Conservation (phyloP, 148 eudicot genomes). For the Nepenthes mirabilis region DNA sequence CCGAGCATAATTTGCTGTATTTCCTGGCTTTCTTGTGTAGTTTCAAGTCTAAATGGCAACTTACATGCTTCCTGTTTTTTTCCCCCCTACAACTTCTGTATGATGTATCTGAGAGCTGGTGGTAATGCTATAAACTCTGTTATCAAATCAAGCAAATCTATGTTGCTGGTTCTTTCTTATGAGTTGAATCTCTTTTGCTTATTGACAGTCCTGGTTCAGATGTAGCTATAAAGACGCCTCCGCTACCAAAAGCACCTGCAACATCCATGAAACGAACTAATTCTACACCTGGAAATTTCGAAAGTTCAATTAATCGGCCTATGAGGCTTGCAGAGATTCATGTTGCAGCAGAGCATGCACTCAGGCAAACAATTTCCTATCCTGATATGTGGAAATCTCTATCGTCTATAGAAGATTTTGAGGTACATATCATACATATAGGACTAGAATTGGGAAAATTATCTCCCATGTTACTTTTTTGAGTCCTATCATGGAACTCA, state of each 20-base stretch:
- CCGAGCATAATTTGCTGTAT: neutral
- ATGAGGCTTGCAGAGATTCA: constrained; percentile 88
- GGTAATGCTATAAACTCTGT: no score
- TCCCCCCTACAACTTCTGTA: no score
- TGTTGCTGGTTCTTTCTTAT: neutral
- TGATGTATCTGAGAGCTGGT: no score
- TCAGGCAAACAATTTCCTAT: constrained; percentile 60
- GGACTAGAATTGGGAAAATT: no score
- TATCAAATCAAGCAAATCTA: no score
- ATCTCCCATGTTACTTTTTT: no score
- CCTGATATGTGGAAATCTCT: constrained; percentile 53
- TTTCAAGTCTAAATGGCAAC: neutral
- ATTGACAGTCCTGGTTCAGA: constrained; percentile 48
- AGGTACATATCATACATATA: constrained; percentile 29
- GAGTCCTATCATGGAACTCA: no score
- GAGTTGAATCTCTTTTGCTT: constrained; percentile 6
- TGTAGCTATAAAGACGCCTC: constrained; percentile 18
- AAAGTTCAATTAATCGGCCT: constrained; percentile 66
- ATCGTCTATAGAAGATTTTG: constrained; percentile 77
- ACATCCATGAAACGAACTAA: constrained; percentile 59
- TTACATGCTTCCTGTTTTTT: neutral
- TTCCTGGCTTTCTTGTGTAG: neutral
- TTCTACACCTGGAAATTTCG: constrained; percentile 80
- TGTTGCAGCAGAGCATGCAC: constrained; percentile 93
- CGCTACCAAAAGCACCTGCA: constrained; percentile 28